These are phyloP conservation scores for Cladosporium austrohemisphaericum DNA, from an alignment of 2,329 filamentous ascomycete species.

Conservation along the genomic window DNA sequence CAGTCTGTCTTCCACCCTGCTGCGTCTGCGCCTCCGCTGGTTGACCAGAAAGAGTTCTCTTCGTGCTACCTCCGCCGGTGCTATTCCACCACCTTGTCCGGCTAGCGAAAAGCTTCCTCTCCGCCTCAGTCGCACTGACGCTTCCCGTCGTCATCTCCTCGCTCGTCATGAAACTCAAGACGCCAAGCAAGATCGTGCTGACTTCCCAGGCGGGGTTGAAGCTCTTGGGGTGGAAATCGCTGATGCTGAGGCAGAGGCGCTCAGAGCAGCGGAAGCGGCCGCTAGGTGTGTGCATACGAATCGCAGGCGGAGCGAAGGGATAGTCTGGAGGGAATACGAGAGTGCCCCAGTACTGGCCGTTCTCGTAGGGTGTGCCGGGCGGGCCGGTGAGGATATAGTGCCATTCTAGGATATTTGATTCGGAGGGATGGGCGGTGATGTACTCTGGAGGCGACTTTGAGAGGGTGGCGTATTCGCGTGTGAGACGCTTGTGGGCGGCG, in stretches of 20 bases:
- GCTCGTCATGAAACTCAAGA: conserved; percentile 96
- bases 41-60: conserved; percentile 41
- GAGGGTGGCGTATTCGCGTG: conserved; percentile 36
- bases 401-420: conserved; percentile 36
- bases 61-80: conserved; percentile 77
- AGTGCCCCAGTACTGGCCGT: conserved; percentile 97
- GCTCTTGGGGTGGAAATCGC: conserved; percentile 94
- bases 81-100: conserved; percentile 94
- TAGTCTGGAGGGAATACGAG: conserved; percentile 94
- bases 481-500: conserved; percentile 38
- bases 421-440: conserved; percentile 33
- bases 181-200: conserved; percentile 88
- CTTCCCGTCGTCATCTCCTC: conserved; percentile 98
- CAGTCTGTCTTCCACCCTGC: conserved; percentile 49
- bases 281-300: conserved; percentile 97
- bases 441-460: conserved; percentile 33
- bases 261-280: conserved; percentile 93
- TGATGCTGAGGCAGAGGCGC: conserved; percentile 89
- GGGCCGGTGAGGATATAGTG: conserved; percentile 79
- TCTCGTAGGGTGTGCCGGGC: conserved; percentile 87
- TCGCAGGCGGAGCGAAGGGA: conserved; percentile 92
- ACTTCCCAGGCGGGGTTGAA: conserved; percentile 99
- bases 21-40: conserved; percentile 37
- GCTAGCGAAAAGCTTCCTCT: conserved; percentile 73
- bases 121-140: conserved; percentile 69